Evolutionary conservation across 2,329 filamentous ascomycete genomes (phyloP), one percentile per base, ranked within the genome.

Genomic region (Dactylellina sp.): DNA sequence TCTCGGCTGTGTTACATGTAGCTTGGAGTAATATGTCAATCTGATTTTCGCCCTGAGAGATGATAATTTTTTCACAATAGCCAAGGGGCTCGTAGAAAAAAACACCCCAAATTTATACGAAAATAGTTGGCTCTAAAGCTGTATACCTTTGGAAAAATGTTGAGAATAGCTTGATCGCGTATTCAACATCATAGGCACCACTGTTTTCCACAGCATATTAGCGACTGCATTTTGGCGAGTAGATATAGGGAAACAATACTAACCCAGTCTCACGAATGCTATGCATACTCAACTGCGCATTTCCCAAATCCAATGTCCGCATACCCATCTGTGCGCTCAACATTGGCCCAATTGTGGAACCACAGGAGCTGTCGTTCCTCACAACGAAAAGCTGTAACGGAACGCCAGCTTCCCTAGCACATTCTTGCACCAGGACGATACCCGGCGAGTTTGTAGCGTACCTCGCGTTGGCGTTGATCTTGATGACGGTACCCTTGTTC

Each of bases 261-360:
- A 56, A 78, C 78, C 78, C 91, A 46, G 92, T 97, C 85, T 98
- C 95, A 62, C 95, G 89, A 79, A 97, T 97, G 80, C 91, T 95
- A 83, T 98, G 94, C 95, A 98, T 98, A 80, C 91, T 93, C 76
- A 97, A 84, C 84, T 98, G 94, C 25, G 94, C 90, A 82, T 97
- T 98, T 7, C 94, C 94, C 65, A 98, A 83, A 82, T 99, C 95
- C 47, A 99, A 85, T 1, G 95, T 98, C 75, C 95, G 86, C 62
- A 92, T 89, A 65, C 95, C 95, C 78, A 98, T 84, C 71, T 89
- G 89, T 22, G 94, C 93, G 61, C 91, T 91, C 49, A 98, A 85
- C 89, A 97, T 97, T n/a, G 95, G 95, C 0, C 95, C 95, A 79
- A 99, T 99, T 37, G 95, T 99, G 83, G 91, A 94, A 64, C 95